Evolutionary conservation across 225 moss, liverwort and hornwort species (phyloP).

Genomic region (Antitrichia curtipendula): DNA sequence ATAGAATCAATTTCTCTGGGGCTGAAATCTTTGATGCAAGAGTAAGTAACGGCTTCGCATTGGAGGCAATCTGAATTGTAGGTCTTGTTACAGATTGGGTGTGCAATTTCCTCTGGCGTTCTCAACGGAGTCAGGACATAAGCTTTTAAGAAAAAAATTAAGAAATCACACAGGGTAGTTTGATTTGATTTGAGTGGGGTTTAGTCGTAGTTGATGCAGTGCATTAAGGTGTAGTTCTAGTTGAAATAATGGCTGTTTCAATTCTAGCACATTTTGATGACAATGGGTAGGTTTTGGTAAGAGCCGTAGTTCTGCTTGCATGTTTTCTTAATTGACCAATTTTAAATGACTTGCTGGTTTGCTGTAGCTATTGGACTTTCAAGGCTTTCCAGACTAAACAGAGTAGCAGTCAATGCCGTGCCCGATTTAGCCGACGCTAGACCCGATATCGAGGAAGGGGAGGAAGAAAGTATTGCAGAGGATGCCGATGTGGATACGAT

Average conservation of each 20-base stretch:
- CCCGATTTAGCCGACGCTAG: constrained; percentile 48
- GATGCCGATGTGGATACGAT: constrained; percentile 63
- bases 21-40: not conserved
- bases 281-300: not conserved
- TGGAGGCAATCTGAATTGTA: not conserved
- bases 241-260: not conserved
- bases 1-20: not conserved
- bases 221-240: not conserved
- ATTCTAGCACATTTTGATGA: not conserved
- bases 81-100: not conserved
- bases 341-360: not conserved
- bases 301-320: not conserved
- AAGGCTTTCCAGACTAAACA: constrained; percentile 3
- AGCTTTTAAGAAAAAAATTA: not conserved
- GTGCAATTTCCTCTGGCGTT: not conserved
- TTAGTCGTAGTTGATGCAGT: not conserved
- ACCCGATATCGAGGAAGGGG: constrained; percentile 60
- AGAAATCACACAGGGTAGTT: not conserved
- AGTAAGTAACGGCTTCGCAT: not conserved
- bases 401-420: constrained; percentile 20
- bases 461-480: constrained; percentile 69
- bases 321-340: not conserved
- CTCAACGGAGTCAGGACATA: not conserved
- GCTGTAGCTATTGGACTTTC: constrained; percentile 13
- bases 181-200: not conserved